A percentile compares a stretch with the other conserved stretches of the same genome.
phyloP scores from a whole-genome alignment of 2,329 filamentous ascomycete genomes.

The Phialophora verrucosa region DNA sequence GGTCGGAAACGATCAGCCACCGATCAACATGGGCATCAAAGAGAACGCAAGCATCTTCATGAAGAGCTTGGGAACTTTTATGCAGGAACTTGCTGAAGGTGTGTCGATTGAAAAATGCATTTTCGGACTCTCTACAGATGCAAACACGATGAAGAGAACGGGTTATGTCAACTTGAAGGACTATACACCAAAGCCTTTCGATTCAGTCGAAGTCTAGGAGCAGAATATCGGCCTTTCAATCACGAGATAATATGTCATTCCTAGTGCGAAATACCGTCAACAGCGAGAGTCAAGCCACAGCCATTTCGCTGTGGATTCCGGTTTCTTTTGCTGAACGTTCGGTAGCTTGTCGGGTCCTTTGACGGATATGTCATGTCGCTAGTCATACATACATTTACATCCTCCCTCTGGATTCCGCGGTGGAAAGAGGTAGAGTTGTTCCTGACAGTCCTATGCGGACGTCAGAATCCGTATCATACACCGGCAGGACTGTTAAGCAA shows the following conservation, averaged over 20 bases:
- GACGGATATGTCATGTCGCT: no score
- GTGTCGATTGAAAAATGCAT: background rate
- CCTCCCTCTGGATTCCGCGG: no score
- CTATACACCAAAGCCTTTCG: slow-evolving; percentile 10
- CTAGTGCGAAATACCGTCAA: background rate
- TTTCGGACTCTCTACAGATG: slow-evolving; percentile 5
- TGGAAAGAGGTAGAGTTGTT: background rate
- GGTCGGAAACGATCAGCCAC: slow-evolving; percentile 59
- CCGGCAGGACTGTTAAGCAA: slow-evolving; percentile 23
- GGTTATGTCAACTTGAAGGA: slow-evolving; percentile 9
- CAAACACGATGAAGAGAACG: slow-evolving; percentile 6
- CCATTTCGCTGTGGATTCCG: no score
- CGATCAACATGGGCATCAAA: slow-evolving; percentile 43
- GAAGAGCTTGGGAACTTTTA: slow-evolving; percentile 10
- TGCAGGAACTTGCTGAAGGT: slow-evolving; percentile 11
- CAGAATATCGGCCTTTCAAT: background rate
- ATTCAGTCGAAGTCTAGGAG: slow-evolving; percentile 1
- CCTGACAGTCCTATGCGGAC: background rate
- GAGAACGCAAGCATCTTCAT: slow-evolving; percentile 12
- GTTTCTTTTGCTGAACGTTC: no score
- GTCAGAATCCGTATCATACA: background rate
- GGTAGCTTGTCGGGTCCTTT: no score
- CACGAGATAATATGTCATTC: background rate
- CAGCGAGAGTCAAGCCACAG: no score
- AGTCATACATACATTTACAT: no score